Base-by-base conservation (phyloP, 1,284 basidiomycete species). In the Fomitopsis betulina region DNA sequence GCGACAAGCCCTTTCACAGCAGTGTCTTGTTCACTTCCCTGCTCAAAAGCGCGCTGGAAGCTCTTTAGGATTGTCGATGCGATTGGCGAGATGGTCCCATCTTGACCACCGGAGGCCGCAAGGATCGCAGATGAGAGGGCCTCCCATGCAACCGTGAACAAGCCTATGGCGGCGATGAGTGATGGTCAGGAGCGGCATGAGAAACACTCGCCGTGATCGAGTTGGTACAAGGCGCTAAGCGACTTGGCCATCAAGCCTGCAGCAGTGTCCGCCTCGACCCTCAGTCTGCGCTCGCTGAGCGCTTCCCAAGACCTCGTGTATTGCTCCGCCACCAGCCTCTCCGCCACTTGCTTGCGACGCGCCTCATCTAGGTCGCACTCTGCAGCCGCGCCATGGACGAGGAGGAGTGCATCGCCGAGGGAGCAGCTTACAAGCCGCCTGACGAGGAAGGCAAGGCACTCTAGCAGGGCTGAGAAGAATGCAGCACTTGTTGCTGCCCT, bases 401-500 rank as follows among this genome's bases (percentile, higher is more conserved):
- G 60, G 2, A 65, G 54, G 3, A 40, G 56, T 4, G 61, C 60
- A 23, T 57, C 63, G 3, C 64, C 67, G 1, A 50, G 59, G 27
- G 65, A 50, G 1, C 58, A 58, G 13, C 67, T 63, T 2, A 67
- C 62, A 9, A 81, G 59, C 19, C 82, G 73, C 58, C 79, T 74
- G 57, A 81, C 64, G 23, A 89, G 70, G 65, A 87, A 87, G 3
- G 84, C 70, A 17, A 84, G 65, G 63, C 85, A 92, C 71, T 96
- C 93, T 13, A 88, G 72, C 8, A 92, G 68, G 0, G 91, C 80
- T 0, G 79, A 77, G 5, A 92, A 70, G 73, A 91, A 93, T 0
- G 90, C 85, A 0, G 79, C 74, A 3, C 79, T 78, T 1, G 80
- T 76, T 15, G 76, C 70, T 2, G 76, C 69, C 25, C 82, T 79